Percentiles rank a stretch among this genome's conserved stretches.
phyloP scores from a whole-genome alignment of 164 flowering plant species.

The Echeveria elegans region DNA sequence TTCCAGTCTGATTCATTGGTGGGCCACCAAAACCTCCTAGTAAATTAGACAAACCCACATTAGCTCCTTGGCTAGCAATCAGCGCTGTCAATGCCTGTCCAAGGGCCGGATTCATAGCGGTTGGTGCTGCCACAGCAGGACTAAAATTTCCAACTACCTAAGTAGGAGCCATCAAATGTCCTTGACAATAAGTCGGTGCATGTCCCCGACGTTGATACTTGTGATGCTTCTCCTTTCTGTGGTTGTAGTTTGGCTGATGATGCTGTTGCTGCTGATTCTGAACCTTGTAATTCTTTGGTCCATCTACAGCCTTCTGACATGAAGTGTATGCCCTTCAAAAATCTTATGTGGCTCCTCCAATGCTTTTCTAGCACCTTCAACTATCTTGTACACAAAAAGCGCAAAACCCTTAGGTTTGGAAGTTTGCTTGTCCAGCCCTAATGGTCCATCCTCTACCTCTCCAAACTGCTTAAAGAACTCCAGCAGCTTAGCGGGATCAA shows the following conservation, averaged over 20 bases:
- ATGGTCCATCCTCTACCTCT: slow-evolving; percentile 38
- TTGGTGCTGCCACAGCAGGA: slow-evolving; percentile 32
- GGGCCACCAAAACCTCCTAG: slow-evolving; percentile 44
- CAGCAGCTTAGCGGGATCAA: slow-evolving; percentile 25
- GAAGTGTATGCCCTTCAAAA: slow-evolving; percentile 32
- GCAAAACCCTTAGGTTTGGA: slow-evolving; percentile 40
- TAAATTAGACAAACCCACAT: slow-evolving; percentile 48
- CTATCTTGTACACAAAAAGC: slow-evolving; percentile 27
- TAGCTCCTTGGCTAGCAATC: slow-evolving; percentile 61
- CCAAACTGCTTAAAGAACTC: slow-evolving; percentile 32
- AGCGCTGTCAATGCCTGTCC: slow-evolving; percentile 70
- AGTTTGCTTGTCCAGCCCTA: slow-evolving; percentile 33
- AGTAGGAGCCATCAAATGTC: slow-evolving; percentile 58
- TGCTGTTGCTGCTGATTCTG: slow-evolving; percentile 17
- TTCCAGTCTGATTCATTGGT: slow-evolving; percentile 28
- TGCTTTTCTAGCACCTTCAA: slow-evolving; percentile 31
- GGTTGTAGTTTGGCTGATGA: slow-evolving; percentile 9
- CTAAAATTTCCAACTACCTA: slow-evolving; percentile 29
- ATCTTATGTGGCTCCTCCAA: slow-evolving; percentile 41
- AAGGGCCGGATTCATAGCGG: slow-evolving; percentile 44
- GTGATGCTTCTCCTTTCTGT: slow-evolving; percentile 27
- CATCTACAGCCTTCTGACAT: slow-evolving; percentile 38
- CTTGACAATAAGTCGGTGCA: slow-evolving; percentile 11
- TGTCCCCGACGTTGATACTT: slow-evolving; percentile 17
- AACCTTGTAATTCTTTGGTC: slow-evolving; percentile 15